Conservation (phyloP, 768 basidiomycete genomes). For the Mycena epipterygia region DNA sequence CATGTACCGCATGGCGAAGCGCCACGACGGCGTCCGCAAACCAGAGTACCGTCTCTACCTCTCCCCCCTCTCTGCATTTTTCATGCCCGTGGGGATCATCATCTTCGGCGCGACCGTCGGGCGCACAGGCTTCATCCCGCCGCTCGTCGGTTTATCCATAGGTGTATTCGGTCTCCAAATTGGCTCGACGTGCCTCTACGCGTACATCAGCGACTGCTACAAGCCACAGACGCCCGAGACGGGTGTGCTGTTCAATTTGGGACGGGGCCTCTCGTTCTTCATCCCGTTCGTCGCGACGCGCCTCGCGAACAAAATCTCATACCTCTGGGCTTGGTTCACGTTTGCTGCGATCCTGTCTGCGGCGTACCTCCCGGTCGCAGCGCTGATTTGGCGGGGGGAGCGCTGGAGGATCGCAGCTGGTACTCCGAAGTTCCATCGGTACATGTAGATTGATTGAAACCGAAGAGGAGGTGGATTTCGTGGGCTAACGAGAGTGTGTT, state of each 20-base stretch:
- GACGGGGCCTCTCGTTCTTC: constrained; percentile 25
- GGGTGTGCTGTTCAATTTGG: constrained; percentile 29
- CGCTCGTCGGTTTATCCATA: constrained; percentile 8
- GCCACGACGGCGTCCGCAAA: constrained; percentile 25
- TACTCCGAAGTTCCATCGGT: constrained; percentile 14
- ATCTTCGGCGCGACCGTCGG: constrained; percentile 29
- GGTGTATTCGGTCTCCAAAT: constrained; percentile 29
- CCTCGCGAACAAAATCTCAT: constrained; percentile 19
- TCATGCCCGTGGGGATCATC: constrained; percentile 27
- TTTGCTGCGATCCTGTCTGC: constrained; percentile 24
- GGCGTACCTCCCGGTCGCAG: constrained; percentile 19
- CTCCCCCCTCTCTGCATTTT: constrained; percentile 20
- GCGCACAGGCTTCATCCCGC: constrained; percentile 27
- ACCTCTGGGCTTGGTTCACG: constrained; percentile 29
- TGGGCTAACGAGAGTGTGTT: no score
- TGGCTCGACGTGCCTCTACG: constrained; percentile 31
- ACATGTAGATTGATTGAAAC: no score
- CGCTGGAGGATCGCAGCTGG: constrained; percentile 18
- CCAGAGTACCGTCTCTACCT: constrained; percentile 30
- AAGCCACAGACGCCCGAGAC: constrained; percentile 35
- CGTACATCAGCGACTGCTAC: constrained; percentile 37
- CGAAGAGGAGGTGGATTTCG: no score
- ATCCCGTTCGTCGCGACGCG: constrained; percentile 24
- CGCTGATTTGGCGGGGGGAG: constrained; percentile 23
- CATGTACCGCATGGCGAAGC: constrained; percentile 26